Conservation (phyloP, 345 rosid genomes). For the Gossypium stocksii region DNA sequence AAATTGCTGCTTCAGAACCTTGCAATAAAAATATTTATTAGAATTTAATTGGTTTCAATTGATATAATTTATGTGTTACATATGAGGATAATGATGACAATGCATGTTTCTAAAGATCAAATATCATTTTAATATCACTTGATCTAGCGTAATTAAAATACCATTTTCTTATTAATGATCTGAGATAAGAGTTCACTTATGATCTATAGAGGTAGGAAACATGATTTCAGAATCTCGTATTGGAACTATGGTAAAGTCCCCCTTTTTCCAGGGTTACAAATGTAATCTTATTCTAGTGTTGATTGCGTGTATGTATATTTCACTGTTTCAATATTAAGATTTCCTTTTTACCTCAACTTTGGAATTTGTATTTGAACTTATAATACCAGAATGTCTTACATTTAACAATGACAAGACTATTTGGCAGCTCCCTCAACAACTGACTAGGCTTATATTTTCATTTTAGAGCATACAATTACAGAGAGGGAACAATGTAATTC, state of each 20-base stretch:
- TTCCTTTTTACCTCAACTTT: background rate
- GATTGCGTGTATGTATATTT: background rate
- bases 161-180: background rate
- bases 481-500: constrained; percentile 94
- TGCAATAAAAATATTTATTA: constrained; percentile 28
- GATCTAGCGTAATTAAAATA: background rate
- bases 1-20: constrained; percentile 55
- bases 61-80: background rate
- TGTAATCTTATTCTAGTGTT: background rate
- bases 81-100: background rate
- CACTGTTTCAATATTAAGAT: background rate
- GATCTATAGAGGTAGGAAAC: background rate
- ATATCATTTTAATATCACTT: background rate
- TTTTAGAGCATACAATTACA: constrained; percentile 82
- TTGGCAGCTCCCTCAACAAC: constrained; percentile 67
- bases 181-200: background rate
- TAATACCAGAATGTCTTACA: background rate
- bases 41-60: background rate
- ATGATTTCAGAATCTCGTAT: background rate
- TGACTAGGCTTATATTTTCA: constrained; percentile 72
- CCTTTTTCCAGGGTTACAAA: background rate
- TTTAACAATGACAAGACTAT: constrained; percentile 64
- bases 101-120: background rate
- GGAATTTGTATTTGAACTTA: constrained; percentile 16
- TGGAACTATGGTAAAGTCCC: background rate